Evolutionary conservation across 352 stramenopile species (phyloP), one percentile per base, ranked within the genome.

Genomic region (Aphanomyces invadans): DNA sequence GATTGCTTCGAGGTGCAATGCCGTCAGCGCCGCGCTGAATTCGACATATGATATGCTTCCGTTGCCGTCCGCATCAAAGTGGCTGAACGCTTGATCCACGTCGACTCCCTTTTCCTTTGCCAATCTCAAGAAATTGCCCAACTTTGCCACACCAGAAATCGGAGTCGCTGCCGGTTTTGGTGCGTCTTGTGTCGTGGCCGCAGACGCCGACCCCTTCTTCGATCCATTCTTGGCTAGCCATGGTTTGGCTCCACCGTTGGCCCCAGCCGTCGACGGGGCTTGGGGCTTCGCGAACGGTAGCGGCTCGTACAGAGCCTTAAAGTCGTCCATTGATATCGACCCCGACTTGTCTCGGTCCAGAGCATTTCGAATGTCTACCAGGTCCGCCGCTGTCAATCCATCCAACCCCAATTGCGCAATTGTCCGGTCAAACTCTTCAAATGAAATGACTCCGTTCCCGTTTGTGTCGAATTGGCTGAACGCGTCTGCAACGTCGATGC

Each of bases 311-410:
- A 94, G 73, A 7, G 70, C 70, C 42, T 80, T 79, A 49, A 95
- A 92, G 71, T 90, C 80, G 1, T 28, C 62, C 15, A 88, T 49
- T 1, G 76, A 81, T n/a, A 95, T 82, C n/a, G 75, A 65, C 12
- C 82, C 87, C 45, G 80, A 89, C 5, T 48, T 52, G 65, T 95
- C 80, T 2, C 70, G 62, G 53, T 95, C 86, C 3, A 95, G 72
- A 1, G 73, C 53, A 5, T 75, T 65, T 32, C 72, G 65, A 5
- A 73, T 39, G 23, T 15, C 31, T 2, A 33, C 60, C 12, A 71
- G 21, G 3, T 71, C 69, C 4, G 4, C 19, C 0, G 53, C 15
- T 1, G 38, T 53, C 21, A 72, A 39, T 21, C 11, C 15, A 7
- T 23, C 32, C 11, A 67, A 55, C 10, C 64, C 64, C 10, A 73